Conservation (phyloP, 2,329 filamentous ascomycete species). For the Colletotrichum graminicola region DNA sequence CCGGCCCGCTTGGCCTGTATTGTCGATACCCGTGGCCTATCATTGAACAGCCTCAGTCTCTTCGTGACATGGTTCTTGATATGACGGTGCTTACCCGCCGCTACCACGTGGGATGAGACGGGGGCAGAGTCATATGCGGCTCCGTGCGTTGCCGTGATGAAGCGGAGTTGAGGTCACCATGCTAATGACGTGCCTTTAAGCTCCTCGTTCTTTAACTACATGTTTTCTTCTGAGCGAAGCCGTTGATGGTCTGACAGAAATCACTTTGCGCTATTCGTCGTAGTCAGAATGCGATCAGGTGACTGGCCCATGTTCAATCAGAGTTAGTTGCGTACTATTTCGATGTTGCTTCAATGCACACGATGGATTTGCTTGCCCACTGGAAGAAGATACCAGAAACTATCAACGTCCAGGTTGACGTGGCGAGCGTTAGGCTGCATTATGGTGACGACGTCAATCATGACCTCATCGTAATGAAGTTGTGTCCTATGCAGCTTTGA, state of each 20-base stretch:
- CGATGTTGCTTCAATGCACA: no score
- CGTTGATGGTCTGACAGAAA: no score
- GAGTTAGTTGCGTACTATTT: fast-evolving
- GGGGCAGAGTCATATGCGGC: no score
- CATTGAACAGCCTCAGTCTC: neutral
- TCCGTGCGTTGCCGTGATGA: no score
- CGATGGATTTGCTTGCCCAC: neutral
- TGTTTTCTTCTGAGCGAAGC: neutral
- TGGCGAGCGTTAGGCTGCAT: neutral
- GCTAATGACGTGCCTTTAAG: no score
- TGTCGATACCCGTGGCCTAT: no score
- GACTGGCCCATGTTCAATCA: neutral
- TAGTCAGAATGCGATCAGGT: neutral
- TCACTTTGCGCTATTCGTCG: neutral
- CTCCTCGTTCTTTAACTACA: neutral
- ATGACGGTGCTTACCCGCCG: neutral
- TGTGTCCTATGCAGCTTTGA: neutral
- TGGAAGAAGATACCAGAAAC: neutral
- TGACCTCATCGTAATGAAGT: no score
- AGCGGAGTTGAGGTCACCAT: neutral
- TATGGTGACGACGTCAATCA: neutral
- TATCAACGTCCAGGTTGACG: neutral
- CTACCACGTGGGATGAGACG: neutral
- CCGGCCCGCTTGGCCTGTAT: neutral
- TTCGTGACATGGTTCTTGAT: neutral